These are phyloP conservation scores for Aspergillus caelatus DNA, from an alignment of 2,329 filamentous ascomycete species.

Conservation along the genomic window DNA sequence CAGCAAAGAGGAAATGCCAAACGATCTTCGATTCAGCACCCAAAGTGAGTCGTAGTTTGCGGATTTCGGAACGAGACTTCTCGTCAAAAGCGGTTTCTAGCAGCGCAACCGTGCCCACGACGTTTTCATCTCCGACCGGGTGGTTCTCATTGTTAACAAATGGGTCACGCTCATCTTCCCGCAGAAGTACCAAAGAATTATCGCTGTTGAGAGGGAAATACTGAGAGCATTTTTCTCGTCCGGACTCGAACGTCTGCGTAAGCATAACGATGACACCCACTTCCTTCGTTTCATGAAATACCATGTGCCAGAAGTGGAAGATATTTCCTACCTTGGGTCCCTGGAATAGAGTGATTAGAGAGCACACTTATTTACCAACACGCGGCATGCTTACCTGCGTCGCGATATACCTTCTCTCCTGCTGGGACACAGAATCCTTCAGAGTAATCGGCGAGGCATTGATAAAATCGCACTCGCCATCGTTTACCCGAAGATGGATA, in stretches of 20 bases:
- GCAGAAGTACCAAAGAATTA: conserved; percentile 51
- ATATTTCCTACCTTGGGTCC: conserved; percentile 78
- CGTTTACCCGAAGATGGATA: conserved; percentile 75
- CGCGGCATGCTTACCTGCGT: conserved; percentile 64
- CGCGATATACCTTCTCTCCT: conserved; percentile 72
- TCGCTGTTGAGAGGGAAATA: conserved; percentile 74
- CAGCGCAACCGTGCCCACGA: conserved; percentile 70
- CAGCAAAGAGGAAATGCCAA: conserved; percentile 82
- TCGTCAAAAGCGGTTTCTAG: conserved; percentile 57
- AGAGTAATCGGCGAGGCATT: conserved; percentile 76
- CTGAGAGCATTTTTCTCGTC: conserved; percentile 80
- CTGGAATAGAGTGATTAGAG: conserved; percentile 33
- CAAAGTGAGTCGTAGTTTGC: conserved; percentile 64
- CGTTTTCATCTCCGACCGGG: conserved; percentile 64
- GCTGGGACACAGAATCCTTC: conserved; percentile 51
- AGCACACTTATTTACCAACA: neutral
- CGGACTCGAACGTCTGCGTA: conserved; percentile 80
- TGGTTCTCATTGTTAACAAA: conserved; percentile 61
- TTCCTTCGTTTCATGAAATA: conserved; percentile 75
- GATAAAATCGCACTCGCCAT: conserved; percentile 75
- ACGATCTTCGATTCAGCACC: conserved; percentile 64
- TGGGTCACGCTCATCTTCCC: conserved; percentile 37
- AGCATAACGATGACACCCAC: conserved; percentile 91
- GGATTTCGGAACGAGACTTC: conserved; percentile 66
- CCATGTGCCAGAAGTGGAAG: conserved; percentile 93